Base-by-base conservation (phyloP, 768 basidiomycete genomes). In the Plicaturopsis crispa region DNA sequence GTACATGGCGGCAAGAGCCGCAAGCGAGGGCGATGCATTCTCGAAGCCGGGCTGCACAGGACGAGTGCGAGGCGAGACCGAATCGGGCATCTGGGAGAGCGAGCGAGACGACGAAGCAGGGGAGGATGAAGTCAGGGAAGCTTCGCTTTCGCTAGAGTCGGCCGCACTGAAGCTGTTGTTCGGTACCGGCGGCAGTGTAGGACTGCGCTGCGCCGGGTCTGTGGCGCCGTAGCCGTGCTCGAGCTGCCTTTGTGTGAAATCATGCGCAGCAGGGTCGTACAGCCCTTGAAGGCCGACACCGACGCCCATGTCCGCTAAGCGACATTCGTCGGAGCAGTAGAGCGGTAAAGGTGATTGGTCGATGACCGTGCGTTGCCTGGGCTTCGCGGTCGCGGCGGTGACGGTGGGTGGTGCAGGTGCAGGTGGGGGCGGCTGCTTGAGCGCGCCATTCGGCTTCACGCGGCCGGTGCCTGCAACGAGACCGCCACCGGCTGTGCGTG, bases 241-340 rank as follows among this genome's bases (percentile, higher is more conserved):
- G n/a, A n/a, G n/a, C n/a, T n/a, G n/a, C n/a, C n/a, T n/a, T n/a
- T n/a, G n/a, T n/a, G n/a, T n/a, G n/a, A n/a, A n/a, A n/a, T n/a
- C n/a, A n/a, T n/a, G n/a, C n/a, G n/a, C n/a, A 45, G 63, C 58
- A 20, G 73, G 75, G 46, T 74, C 55, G 54, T 67, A 73, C 46
- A 70, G 54, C 51, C 68, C 62, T 38, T 66, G 65, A 33, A 70
- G 59, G 24, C 61, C 61, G 26, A 63, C 54, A 19, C 50, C 51
- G 48, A 55, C 55, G 49, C 65, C 63, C 48, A 78, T 53, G 56
- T 89, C 86, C 28, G 62, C 61, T 30, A 78, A 56, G 43, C 73
- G 68, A 54, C 86, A 90, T 50, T 80, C 73, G 45, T 85, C 82
- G 1, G 85, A 88, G 60, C 86, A 90, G 62, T 90, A 89, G 42